Evolutionary conservation across 2,329 filamentous ascomycete species (phyloP), one percentile per base, ranked within the genome.

Genomic region (Tothia fuscella): DNA sequence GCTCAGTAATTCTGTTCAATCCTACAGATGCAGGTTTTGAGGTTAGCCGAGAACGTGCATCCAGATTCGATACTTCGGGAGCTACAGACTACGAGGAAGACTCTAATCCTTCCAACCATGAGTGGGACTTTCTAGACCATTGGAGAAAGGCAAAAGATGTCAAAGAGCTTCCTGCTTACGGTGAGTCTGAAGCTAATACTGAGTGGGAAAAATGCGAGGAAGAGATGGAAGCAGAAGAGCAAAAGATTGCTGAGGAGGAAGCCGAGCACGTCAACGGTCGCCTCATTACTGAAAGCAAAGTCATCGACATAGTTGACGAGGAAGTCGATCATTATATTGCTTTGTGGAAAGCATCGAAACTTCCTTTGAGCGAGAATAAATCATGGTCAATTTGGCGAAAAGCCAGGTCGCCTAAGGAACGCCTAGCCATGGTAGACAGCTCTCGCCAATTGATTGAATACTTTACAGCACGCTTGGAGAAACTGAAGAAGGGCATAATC

Each of bases 361-460:
- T 74, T 5, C 71, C 75, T 0, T 72, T 65, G 40, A 62, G 74
- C 12, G 61, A 75, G 43, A 56, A 55, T 4, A 76, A 68, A 44
- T 81, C 80, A 0, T 70, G 74, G 52, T 58, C 54, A 3, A 49
- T 81, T 2, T 93, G 84, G 85, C 54, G 56, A 19, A 58, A 66
- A 29, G 74, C 74, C 22, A 72, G 67, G n/a, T n/a, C n/a, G 5
- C 35, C 35, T 12, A 17, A 17, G 4, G 35, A 37, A n/a, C 25
- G 35, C 12, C 35, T 21, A 3, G 12, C 22, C 2, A 17, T 25
- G 10, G 5, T 26, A 7, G 35, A 37, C 5, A 37, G 22, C 12
- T 21, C 25, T 12, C 35, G 1, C 49, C 52, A 6, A 21, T 64
- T 71, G n/a, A 64, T 74, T 7, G 54, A 61, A 3, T 50, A 55